phyloP scores from a whole-genome alignment of 164 flowering plant genomes.

The Sextonia rubra region DNA sequence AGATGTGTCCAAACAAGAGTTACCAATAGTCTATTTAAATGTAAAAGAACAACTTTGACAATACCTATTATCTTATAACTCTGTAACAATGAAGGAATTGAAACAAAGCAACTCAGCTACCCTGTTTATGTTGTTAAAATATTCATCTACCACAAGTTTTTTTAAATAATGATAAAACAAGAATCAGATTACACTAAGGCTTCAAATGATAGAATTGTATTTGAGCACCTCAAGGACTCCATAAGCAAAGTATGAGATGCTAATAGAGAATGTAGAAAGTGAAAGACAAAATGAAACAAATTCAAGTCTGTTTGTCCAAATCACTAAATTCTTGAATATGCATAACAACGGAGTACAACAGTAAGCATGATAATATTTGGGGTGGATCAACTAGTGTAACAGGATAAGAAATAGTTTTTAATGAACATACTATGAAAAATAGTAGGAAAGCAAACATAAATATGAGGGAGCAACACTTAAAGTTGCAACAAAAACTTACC shows the following conservation, averaged over 20 bases:
- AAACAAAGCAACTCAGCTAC: not conserved
- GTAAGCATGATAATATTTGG: not conserved
- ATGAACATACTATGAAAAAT: slow-evolving; percentile 53
- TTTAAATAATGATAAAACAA: not conserved
- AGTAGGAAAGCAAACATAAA: slow-evolving; percentile 85
- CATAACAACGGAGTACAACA: not conserved
- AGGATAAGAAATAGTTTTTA: not conserved
- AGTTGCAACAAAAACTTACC: slow-evolving; percentile 62
- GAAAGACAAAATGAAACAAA: slow-evolving; percentile 66
- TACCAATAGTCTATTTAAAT: no score
- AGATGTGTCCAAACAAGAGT: no score
- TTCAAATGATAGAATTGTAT: slow-evolving; percentile 16
- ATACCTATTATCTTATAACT: no score
- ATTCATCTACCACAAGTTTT: slow-evolving; percentile 27
- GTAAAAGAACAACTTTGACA: no score
- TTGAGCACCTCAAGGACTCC: slow-evolving; percentile 49
- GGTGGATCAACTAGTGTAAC: not conserved
- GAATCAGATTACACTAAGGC: not conserved
- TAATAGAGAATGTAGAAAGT: slow-evolving; percentile 52
- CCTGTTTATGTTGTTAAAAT: no score
- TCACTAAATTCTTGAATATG: slow-evolving; percentile 12
- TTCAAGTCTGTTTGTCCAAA: slow-evolving; percentile 50
- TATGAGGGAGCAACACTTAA: slow-evolving; percentile 63
- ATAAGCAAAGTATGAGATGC: slow-evolving; percentile 47
- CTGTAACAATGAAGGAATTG: not conserved